Conservation (phyloP, 106 monocot species). For the Platanthera zijinensis region DNA sequence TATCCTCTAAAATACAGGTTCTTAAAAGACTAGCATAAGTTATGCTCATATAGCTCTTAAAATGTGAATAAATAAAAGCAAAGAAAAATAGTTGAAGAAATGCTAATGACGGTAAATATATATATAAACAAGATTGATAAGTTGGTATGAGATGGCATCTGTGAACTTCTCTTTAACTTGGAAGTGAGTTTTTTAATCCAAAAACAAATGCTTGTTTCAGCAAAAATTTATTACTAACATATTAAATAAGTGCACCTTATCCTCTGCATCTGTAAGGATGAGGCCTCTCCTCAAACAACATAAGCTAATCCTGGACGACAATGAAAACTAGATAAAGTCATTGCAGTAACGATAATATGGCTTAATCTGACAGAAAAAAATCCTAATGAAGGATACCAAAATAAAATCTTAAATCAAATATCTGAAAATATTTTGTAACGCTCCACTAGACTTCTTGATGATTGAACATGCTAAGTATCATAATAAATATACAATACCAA, state of each 20-base stretch:
- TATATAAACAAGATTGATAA: too few relatives aligned
- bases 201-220: background rate
- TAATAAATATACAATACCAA: background rate
- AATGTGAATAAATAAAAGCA: too few relatives aligned
- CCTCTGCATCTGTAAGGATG: slow-evolving; percentile 54
- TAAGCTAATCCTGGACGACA: slow-evolving; percentile 30
- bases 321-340: slow-evolving; percentile 7
- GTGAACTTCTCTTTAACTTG: slow-evolving; percentile 1
- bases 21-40: too few relatives aligned
- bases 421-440: background rate
- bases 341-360: background rate
- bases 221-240: background rate
- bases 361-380: background rate
- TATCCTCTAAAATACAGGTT: too few relatives aligned
- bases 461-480: background rate
- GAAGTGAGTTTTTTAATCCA: background rate
- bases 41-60: too few relatives aligned
- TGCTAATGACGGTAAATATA: too few relatives aligned
- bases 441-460: background rate
- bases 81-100: too few relatives aligned
- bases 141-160: background rate
- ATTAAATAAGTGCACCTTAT: slow-evolving; percentile 30
- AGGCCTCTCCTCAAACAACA: slow-evolving; percentile 56
- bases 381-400: background rate
- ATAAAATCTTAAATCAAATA: background rate